Percentiles rank a stretch among this genome's conserved stretches.
These are phyloP conservation scores for Favolaschia claudopus DNA, from an alignment of 768 basidiomycete species.

Conservation along the genomic window DNA sequence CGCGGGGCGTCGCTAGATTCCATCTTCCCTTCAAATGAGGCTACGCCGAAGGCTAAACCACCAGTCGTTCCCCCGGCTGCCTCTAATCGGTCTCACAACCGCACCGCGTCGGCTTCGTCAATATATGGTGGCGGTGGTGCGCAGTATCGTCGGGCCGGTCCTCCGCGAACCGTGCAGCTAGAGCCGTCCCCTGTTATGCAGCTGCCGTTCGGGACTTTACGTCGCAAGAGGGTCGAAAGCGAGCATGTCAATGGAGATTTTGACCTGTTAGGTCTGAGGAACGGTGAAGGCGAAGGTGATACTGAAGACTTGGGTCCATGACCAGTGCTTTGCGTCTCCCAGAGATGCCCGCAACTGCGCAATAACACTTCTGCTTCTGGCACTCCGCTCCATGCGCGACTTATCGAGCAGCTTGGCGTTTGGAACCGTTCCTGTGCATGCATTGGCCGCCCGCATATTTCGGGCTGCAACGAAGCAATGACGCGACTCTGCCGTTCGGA, in stretches of 20 bases:
- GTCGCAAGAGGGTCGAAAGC: not conserved
- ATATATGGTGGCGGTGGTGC: conserved; percentile 13
- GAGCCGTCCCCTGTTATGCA: conserved; percentile 64
- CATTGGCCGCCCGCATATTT: too few species aligned
- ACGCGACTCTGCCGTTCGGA: too few species aligned
- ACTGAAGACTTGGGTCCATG: conserved; percentile 23
- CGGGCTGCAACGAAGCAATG: too few species aligned
- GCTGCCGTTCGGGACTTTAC: conserved; percentile 42
- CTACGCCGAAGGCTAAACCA: conserved; percentile 10
- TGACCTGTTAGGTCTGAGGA: conserved; percentile 19
- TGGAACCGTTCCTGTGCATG: too few species aligned
- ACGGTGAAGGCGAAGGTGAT: conserved; percentile 26
- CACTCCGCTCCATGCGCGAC: too few species aligned
- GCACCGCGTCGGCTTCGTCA: conserved; percentile 20
- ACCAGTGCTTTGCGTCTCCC: not conserved
- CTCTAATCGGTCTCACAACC: conserved; percentile 11
- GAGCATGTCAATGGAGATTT: conserved; percentile 15
- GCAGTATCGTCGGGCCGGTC: conserved; percentile 21
- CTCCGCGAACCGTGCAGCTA: conserved; percentile 56
- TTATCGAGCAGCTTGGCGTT: too few species aligned
- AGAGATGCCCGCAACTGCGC: too few species aligned
- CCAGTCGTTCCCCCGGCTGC: not conserved
- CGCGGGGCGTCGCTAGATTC: conserved; percentile 35
- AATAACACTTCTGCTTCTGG: too few species aligned
- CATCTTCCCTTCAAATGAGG: conserved; percentile 26